These are phyloP conservation scores for Glycyrrhiza uralensis DNA, from an alignment of 306 rosid species.

Conservation along the genomic window DNA sequence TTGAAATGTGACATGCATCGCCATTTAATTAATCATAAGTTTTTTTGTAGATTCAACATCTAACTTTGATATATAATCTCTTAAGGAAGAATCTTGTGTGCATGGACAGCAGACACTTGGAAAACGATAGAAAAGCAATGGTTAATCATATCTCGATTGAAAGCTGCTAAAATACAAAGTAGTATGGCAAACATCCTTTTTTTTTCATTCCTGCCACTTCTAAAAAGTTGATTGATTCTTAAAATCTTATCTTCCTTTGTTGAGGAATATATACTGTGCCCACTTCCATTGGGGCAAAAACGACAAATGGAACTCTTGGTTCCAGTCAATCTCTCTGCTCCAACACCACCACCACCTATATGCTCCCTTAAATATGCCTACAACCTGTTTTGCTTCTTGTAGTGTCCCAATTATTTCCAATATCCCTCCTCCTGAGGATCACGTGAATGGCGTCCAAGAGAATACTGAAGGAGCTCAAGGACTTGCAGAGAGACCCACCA, in stretches of 20 bases:
- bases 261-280: slow-evolving; percentile 66
- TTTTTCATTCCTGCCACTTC: neutral
- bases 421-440: slow-evolving; percentile 3
- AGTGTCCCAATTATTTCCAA: slow-evolving; percentile 18
- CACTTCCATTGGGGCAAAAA: slow-evolving; percentile 49
- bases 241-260: slow-evolving; percentile 39
- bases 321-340: slow-evolving; percentile 24
- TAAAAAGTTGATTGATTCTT: slow-evolving; percentile 35
- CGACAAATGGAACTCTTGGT: slow-evolving; percentile 37
- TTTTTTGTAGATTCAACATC: neutral
- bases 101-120: neutral
- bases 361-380: slow-evolving; percentile 45
- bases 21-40: neutral
- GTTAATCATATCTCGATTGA: slow-evolving; percentile 1
- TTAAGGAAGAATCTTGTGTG: neutral
- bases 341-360: slow-evolving; percentile 13
- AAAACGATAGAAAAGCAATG: neutral
- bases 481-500: slow-evolving; percentile 96
- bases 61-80: neutral
- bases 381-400: slow-evolving; percentile 18
- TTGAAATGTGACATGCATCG: too few species aligned
- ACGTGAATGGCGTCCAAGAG: slow-evolving; percentile 81
- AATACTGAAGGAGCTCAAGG: slow-evolving; percentile 88
- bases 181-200: slow-evolving; percentile 27
- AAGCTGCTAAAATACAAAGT: slow-evolving; percentile 11